phyloP scores from a whole-genome alignment of 2,329 filamentous ascomycete genomes.

The Phyllosticta ampelicida region DNA sequence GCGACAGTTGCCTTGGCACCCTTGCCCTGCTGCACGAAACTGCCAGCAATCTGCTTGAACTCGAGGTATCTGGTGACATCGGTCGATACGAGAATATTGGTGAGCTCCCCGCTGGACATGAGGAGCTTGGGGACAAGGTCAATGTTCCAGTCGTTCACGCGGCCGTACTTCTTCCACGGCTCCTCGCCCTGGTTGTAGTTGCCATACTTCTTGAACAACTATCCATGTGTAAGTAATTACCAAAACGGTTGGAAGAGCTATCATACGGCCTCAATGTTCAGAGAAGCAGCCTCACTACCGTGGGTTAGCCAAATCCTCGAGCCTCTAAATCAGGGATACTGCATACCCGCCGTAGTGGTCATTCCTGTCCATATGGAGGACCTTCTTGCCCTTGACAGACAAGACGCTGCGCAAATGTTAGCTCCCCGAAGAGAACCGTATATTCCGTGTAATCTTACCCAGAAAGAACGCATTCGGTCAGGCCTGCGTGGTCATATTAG shows the following conservation, averaged over 20 bases:
- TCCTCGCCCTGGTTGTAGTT: constrained; percentile 70
- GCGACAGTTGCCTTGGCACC: constrained; percentile 81
- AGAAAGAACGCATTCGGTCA: constrained; percentile 98
- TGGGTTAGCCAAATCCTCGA: constrained; percentile 15
- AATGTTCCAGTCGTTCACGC: constrained; percentile 98
- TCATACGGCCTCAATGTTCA: constrained; percentile 83
- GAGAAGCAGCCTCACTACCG: constrained; percentile 76
- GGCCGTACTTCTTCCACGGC: constrained; percentile 97
- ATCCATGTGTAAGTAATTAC: constrained; percentile 22
- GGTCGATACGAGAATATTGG: constrained; percentile 95
- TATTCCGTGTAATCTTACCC: constrained; percentile 48
- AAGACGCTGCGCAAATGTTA: constrained; percentile 54
- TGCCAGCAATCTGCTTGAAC: constrained; percentile 67
- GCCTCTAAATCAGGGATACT: constrained; percentile 8
- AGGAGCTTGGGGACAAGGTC: constrained; percentile 96
- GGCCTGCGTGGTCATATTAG: constrained; percentile 45
- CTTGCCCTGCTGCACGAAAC: constrained; percentile 84
- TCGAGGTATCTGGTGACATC: constrained; percentile 50
- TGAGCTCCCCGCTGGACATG: constrained; percentile 97
- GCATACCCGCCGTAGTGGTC: constrained; percentile 94
- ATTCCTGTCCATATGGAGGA: constrained; percentile 96
- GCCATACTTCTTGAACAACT: constrained; percentile 97
- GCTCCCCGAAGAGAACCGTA: constrained; percentile 2
- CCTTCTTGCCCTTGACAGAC: constrained; percentile 98
- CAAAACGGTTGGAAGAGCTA: constrained; percentile 23